Conservation (phyloP, 257 asterid species). For the Jaltomata sinuosa region DNA sequence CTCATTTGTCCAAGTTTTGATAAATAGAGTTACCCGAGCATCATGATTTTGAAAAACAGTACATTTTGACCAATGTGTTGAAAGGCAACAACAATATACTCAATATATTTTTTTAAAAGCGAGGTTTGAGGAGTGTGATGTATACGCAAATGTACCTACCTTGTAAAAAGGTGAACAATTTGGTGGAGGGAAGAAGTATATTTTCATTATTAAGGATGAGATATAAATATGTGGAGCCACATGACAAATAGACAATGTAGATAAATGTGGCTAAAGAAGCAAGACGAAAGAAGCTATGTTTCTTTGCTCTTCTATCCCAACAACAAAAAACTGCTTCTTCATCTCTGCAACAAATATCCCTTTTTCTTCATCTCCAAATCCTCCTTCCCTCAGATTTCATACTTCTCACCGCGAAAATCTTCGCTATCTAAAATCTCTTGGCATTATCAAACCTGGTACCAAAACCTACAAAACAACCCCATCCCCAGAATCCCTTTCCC, state of each 20-base stretch:
- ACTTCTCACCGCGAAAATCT: conserved; percentile 19
- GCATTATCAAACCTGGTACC: conserved; percentile 9
- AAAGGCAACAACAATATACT: too few species aligned
- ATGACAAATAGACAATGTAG: background rate
- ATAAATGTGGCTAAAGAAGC: background rate
- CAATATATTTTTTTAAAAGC: too few species aligned
- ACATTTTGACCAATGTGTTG: background rate
- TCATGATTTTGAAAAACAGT: background rate
- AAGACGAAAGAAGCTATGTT: background rate
- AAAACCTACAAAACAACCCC: conserved; percentile 3
- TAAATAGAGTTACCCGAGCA: background rate
- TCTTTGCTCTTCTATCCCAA: background rate
- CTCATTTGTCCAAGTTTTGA: background rate
- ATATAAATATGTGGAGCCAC: background rate
- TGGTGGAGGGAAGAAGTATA: background rate
- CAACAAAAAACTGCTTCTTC: background rate
- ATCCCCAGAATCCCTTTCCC: conserved; percentile 16
- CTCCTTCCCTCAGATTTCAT: conserved; percentile 10
- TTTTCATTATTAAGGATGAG: background rate
- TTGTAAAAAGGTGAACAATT: too few species aligned
- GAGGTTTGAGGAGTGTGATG: too few species aligned
- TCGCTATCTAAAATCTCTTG: conserved; percentile 22
- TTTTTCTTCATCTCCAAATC: background rate
- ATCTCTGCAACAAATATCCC: background rate
- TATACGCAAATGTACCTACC: too few species aligned